Evolutionary conservation across 1,284 basidiomycete genomes (phyloP).

Genomic region (Marasmius fiardii): DNA sequence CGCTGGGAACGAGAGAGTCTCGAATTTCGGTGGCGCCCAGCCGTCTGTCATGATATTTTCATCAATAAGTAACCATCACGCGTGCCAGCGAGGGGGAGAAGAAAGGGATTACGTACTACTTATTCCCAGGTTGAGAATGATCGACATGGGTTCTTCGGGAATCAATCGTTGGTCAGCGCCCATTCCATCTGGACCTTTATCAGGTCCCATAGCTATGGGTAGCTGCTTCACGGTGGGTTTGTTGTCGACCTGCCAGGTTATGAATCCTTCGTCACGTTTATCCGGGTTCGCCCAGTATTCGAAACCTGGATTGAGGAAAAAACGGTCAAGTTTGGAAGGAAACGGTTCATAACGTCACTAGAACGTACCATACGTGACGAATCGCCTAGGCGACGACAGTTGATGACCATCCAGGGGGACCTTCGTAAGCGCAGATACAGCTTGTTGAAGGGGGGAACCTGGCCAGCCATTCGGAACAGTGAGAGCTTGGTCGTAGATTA

Average conservation of each 20-base stretch:
- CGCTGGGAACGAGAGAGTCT: conserved; percentile 58
- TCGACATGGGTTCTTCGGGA: conserved; percentile 71
- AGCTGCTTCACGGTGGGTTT: conserved; percentile 47
- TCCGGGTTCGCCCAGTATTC: conserved; percentile 65
- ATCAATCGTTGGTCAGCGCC: conserved; percentile 60
- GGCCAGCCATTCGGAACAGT: conserved; percentile 60
- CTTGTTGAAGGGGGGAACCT: conserved; percentile 51
- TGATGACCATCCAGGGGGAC: conserved; percentile 56
- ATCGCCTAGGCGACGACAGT: conserved; percentile 40
- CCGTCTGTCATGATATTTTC: conserved; percentile 19
- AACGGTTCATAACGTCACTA: too few relatives aligned
- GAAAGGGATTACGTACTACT: conserved; percentile 42
- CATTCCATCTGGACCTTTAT: conserved; percentile 38
- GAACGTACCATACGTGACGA: conserved; percentile 44
- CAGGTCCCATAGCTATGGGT: conserved; percentile 53
- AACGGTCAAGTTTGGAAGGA: conserved; percentile 33
- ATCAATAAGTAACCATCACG: neutral
- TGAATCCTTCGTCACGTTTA: conserved; percentile 51
- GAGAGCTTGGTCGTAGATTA: conserved; percentile 43
- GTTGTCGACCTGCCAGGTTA: conserved; percentile 65
- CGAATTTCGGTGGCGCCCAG: conserved; percentile 43
- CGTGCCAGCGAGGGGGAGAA: neutral
- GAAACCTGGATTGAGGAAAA: conserved; percentile 40
- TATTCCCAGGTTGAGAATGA: conserved; percentile 65
- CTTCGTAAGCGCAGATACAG: conserved; percentile 47